Conservation (phyloP, 169 alveolate species). For the Hepatocystis sp. region DNA sequence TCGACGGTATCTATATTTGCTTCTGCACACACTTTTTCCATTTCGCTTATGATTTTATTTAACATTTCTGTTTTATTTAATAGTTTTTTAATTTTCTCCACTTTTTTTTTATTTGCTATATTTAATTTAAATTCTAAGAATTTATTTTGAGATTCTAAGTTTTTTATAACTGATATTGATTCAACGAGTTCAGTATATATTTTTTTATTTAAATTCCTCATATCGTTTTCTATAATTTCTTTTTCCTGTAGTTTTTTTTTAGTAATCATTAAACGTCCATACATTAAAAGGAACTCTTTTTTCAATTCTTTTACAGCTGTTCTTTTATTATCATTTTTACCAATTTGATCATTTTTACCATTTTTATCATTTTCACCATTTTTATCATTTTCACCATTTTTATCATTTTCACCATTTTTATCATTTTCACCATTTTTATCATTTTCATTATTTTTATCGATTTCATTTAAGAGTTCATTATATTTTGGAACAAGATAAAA, state of each 20-base stretch:
- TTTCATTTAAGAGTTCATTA: conserved; percentile 65
- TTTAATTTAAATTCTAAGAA: conserved; percentile 47
- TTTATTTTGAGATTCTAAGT: conserved; percentile 66
- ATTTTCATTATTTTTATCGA: conserved; percentile 21
- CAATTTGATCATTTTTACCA: not conserved
- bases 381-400: conserved; percentile 9
- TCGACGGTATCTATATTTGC: conserved; percentile 43
- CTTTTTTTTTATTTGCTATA: conserved; percentile 62
- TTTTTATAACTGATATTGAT: conserved; percentile 76
- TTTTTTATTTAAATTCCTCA: conserved; percentile 77
- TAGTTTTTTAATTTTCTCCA: conserved; percentile 26
- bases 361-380: no score
- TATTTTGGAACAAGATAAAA: conserved; percentile 77
- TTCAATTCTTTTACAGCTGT: conserved; percentile 74
- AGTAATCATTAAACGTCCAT: conserved; percentile 78
- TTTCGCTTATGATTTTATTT: conserved; percentile 17
- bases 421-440: not conserved
- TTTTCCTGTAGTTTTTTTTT: conserved; percentile 80
- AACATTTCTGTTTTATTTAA: conserved; percentile 19
- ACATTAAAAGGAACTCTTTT: conserved; percentile 82
- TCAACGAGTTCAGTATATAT: conserved; percentile 81
- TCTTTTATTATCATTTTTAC: no score
- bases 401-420: conserved; percentile 37
- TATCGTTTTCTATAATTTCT: conserved; percentile 81
- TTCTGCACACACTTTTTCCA: conserved; percentile 30